Base-by-base conservation (phyloP, 2,329 filamentous ascomycete species). In the Massarina eburnea region DNA sequence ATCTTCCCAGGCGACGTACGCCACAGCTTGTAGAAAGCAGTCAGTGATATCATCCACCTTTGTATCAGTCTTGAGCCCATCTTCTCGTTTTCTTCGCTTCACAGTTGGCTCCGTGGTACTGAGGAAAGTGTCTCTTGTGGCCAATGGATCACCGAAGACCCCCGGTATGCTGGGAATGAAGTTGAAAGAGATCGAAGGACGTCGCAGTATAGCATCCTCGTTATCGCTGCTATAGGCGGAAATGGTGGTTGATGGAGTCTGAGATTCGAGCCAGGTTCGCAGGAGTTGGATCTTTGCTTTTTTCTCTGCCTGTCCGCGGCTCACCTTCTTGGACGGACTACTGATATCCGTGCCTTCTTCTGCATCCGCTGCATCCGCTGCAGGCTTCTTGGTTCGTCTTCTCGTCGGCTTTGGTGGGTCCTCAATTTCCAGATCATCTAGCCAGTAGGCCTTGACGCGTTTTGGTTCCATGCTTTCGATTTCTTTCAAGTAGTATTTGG, bases 1-100 rank as follows among this genome's bases (percentile, higher is more conserved):
- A 55, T 76, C 72, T 61, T 90, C 82, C 89, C 89, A 95, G 49
- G 83, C 77, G 29, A 89, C 68, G 83, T 87, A 92, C 2, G 88
- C 84, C 47, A 89, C 76, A 2, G 84, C 89, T 67, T 95, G 89
- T 43, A 94, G 66, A 20, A 94, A 71, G 63, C 85, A 88, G 72
- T 95, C 89, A 0, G 89, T 86, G 39, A 95, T 71, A 72, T 95
- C 89, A 67, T 95, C 89, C 42, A 92, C 68, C 68, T 94, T 94
- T 48, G 50, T 64, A 38, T 55, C 52, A 19, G 33, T 5, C 19
- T 8, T 35, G 9, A 8, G 27, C 27, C 5, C 27, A 4, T 30
- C 12, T 14, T 30, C 12, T 8, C 27, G 27, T 1, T 39, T 46
- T 2, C 19, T 29, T 14, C 42, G 27, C 44, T 33, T 33, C 8